A percentile compares a stretch with the other conserved stretches of the same genome.
phyloP scores from a whole-genome alignment of 2,329 filamentous ascomycete species.

The Penicillium occitanis region DNA sequence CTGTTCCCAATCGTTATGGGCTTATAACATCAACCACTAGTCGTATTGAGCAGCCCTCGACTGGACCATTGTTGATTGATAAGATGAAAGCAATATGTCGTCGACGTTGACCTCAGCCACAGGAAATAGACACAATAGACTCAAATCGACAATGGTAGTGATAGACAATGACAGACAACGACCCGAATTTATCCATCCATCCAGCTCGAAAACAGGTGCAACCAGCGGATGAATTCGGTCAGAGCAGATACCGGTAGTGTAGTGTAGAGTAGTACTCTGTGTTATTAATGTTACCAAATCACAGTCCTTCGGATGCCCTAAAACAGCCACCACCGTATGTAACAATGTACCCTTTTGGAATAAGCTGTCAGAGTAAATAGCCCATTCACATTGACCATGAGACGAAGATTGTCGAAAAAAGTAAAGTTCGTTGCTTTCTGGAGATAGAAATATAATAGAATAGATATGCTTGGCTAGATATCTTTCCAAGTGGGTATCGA shows the following conservation, averaged over 20 bases:
- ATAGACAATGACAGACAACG: background rate
- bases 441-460: background rate
- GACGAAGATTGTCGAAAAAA: background rate
- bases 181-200: constrained; percentile 5
- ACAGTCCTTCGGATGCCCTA: constrained; percentile 1
- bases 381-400: background rate
- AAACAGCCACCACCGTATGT: constrained; percentile 13
- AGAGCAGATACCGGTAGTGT: background rate
- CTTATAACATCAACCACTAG: constrained; percentile 10
- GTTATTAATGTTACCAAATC: background rate
- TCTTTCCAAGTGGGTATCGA: background rate
- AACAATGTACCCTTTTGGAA: background rate
- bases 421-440: background rate
- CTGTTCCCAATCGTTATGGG: background rate
- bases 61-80: constrained; percentile 17
- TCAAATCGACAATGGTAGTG: background rate
- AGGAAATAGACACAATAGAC: background rate
- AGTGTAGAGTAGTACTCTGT: background rate
- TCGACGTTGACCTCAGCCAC: background rate
- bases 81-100: background rate
- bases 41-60: constrained; percentile 10
- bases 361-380: background rate
- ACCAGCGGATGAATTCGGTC: constrained; percentile 1
- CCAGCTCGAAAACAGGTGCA: background rate
- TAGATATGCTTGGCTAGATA: background rate